A percentile compares a stretch with the other conserved stretches of the same genome.
Evolutionary conservation across 495 filamentous ascomycete genomes (phyloP).

Genomic region (Evernia prunastri): DNA sequence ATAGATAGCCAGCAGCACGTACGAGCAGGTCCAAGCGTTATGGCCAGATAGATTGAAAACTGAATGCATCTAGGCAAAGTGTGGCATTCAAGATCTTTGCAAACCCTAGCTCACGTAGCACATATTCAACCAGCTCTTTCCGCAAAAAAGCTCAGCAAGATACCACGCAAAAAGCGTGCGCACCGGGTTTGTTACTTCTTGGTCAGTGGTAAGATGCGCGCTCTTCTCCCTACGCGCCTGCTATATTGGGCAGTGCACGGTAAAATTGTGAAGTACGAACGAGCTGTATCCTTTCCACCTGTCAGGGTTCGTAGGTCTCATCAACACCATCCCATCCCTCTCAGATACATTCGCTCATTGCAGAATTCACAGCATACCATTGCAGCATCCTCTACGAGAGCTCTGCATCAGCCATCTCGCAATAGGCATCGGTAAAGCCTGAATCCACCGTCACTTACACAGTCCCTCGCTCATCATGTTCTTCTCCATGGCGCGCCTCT

Average conservation of each 20-base stretch:
- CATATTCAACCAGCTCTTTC: too few relatives aligned
- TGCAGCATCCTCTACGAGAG: background rate
- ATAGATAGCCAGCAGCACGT: background rate
- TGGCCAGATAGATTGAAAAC: too few relatives aligned
- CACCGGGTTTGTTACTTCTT: background rate
- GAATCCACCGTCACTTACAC: background rate
- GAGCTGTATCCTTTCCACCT: background rate
- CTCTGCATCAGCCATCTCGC: background rate
- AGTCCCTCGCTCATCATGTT: conserved; percentile 7
- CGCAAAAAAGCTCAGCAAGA: background rate
- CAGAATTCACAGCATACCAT: background rate
- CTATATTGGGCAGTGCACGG: background rate
- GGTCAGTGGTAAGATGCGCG: background rate
- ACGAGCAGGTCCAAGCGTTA: too few relatives aligned
- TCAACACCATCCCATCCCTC: background rate
- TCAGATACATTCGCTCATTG: background rate
- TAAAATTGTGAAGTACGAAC: background rate
- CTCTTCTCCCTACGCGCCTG: background rate
- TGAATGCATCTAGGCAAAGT: too few relatives aligned
- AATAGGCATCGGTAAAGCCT: background rate
- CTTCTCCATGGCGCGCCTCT: conserved; percentile 9
- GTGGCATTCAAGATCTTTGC: too few relatives aligned
- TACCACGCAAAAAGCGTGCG: background rate
- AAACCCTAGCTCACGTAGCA: too few relatives aligned
- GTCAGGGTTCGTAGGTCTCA: background rate